Evolutionary conservation across 306 rosid species (phyloP), one percentile per base, ranked within the genome.

Genomic region (Lathyrus oleraceus): DNA sequence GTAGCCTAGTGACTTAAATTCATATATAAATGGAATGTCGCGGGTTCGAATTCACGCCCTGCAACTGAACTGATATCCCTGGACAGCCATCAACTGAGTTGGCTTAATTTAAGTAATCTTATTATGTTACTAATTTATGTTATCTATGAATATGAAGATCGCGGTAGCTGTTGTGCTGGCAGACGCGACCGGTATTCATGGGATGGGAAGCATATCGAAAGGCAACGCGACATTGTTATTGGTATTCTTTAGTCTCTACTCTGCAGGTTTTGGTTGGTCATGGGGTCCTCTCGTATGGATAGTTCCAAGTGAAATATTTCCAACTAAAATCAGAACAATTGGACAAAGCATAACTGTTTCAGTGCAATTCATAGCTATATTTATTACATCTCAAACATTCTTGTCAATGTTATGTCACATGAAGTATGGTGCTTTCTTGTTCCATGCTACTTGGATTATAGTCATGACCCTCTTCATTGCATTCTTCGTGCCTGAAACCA

Each of bases 251-350:
- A 71, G 93, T 69, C 3, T 58, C 6, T 85, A 83, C 44, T 67
- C 83, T 3, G 84, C 86, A 11, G 88, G 93, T 27, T 87, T 81
- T 65, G 93, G 87, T 45, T 85, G 83, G 90, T 87, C 93, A 21
- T 85, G 93, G 90, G 88, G 93, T 0, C 90, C 90, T 38, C 71
- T 87, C 1, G 8, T 52, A 16, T 87, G 93, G 90, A 82, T 87
- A n/a, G 47, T 87, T 65, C 83, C 90, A 36, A 87, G 87, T 66
- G 90, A 87, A 17, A 87, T 87, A 30, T 85, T 79, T 25, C 90
- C 93, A 3, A 56, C 70, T 67, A 85, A 77, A 58, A 67, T 66
- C 42, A 35, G 79, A 67, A 57, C 44, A 6, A 79, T 84, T 0
- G 88, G 90, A 44, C 90, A 85, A 45, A 81, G 93, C 85, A 66